Base-by-base conservation (phyloP, 768 basidiomycete species). In the Termitomyces eurrhizus region DNA sequence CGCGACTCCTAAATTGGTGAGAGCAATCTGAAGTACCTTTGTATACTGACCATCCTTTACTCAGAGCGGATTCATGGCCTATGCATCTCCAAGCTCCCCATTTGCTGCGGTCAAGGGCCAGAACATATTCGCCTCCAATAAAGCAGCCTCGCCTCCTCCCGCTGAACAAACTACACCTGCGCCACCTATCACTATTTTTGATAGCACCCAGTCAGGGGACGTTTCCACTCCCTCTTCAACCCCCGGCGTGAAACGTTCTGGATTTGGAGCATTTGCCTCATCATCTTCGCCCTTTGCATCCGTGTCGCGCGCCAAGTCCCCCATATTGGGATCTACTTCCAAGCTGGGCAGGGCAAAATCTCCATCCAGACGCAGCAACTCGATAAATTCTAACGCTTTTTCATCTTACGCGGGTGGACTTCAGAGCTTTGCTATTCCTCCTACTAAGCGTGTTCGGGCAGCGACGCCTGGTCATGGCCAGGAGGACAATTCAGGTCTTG, bases 31-130 rank as follows among this genome's bases (percentile, higher is more conserved):
- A 51, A 12, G 21, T 48, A 32, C 41, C 16, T 39, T 11, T 18
- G 9, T 4, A n/a, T 26, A 57, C 41, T 59, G 60, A 57, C 63
- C 60, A 52, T 62, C 57, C 53, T 53, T 64, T 8, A 35, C 61
- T 59, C 50, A 89, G 88, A 75, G 82, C 56, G 90, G 90, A 29
- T 93, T 93, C 71, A 86, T 87, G 82, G 87, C 89, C 2, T 93
- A 91, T 66, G 90, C 90, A 13, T 87, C 89, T 2, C 75, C 83
- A 12, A 80, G 77, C 58, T 92, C 90, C 2, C 90, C 90, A 5
- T 92, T 92, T 66, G 85, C 88, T 14, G 73, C 82, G 51, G 84
- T 89, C 67, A 90, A 87, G 65, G 90, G 89, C 51, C 82, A 86
- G 61, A 89, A 82, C 67, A 64, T 79, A 26, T 83, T 84, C 65